A percentile compares a stretch with the other conserved stretches of the same genome.
These are phyloP conservation scores for Lasiosphaeria miniovina DNA, from an alignment of 495 filamentous ascomycete genomes.

Conservation along the genomic window DNA sequence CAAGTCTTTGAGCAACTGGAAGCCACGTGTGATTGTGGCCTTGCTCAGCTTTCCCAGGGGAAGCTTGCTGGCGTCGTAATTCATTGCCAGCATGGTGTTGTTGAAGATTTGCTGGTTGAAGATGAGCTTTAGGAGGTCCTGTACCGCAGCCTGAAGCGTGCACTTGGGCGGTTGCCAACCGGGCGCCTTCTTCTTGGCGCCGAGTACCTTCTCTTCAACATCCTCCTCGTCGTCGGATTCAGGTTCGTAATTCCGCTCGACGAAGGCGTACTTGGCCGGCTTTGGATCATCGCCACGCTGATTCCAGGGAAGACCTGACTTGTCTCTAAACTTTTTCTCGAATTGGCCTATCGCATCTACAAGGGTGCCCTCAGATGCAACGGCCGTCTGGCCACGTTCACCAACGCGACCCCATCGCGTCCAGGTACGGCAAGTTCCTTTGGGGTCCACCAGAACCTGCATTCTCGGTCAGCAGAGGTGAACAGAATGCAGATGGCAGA, in stretches of 20 bases:
- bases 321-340: slow-evolving; percentile 73
- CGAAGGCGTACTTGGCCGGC: slow-evolving; percentile 69
- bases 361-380: slow-evolving; percentile 42
- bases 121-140: slow-evolving; percentile 72
- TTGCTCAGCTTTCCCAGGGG: slow-evolving; percentile 83
- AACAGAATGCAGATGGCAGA: slow-evolving; percentile 10
- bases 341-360: slow-evolving; percentile 52
- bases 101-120: slow-evolving; percentile 72
- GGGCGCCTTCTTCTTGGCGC: slow-evolving; percentile 36
- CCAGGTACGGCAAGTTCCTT: slow-evolving; percentile 51
- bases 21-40: slow-evolving; percentile 66
- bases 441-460: slow-evolving; percentile 35
- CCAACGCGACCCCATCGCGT: slow-evolving; percentile 80
- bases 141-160: slow-evolving; percentile 55
- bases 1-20: slow-evolving; percentile 69
- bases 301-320: slow-evolving; percentile 67
- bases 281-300: slow-evolving; percentile 58
- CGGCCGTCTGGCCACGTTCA: slow-evolving; percentile 59
- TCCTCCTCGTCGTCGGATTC: slow-evolving; percentile 64
- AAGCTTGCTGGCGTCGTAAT: slow-evolving; percentile 74
- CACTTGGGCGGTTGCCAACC: slow-evolving; percentile 43
- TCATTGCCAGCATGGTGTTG: slow-evolving; percentile 62
- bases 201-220: slow-evolving; percentile 28
- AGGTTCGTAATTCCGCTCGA: slow-evolving; percentile 64
- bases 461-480: background rate